Evolutionary conservation across 148 eudicot genomes (phyloP).

Genomic region (Polygonum maritimum): DNA sequence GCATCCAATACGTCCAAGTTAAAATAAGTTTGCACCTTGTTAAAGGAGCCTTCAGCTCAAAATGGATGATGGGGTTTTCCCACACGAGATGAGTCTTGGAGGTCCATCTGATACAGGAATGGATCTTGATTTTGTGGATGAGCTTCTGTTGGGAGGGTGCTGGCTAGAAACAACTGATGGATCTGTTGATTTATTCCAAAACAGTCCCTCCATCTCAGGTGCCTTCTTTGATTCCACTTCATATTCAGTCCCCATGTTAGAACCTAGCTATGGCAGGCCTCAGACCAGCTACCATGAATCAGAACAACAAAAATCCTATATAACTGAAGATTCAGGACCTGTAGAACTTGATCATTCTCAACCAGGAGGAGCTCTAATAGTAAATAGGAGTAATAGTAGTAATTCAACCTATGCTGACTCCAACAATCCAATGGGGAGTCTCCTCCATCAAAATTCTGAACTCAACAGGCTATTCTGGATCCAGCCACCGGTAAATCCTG

Average conservation of each 20-base stretch:
- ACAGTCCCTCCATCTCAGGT: conserved; percentile 28
- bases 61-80: conserved; percentile 60
- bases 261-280: conserved; percentile 24
- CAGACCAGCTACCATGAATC: not conserved
- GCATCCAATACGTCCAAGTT: not conserved
- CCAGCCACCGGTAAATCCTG: conserved; percentile 33
- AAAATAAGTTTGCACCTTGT: not conserved
- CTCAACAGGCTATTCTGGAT: conserved; percentile 54
- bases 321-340: not conserved
- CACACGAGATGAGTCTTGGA: conserved; percentile 28
- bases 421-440: conserved; percentile 19
- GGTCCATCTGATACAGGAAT: conserved; percentile 41
- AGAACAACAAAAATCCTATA: not conserved
- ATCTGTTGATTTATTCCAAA: conserved; percentile 37
- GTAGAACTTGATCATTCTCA: conserved; percentile 16
- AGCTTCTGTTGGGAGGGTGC: conserved; percentile 72
- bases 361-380: conserved; percentile 12
- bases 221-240: conserved; percentile 45
- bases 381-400: not conserved
- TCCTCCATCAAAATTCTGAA: conserved; percentile 33
- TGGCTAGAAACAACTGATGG: conserved; percentile 68
- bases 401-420: conserved; percentile 10
- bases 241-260: conserved; percentile 41
- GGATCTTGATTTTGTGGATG: conserved; percentile 85
- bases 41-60: not conserved